Conservation (phyloP, 2,329 filamentous ascomycete genomes). For the Trichophyton mentagrophytes region DNA sequence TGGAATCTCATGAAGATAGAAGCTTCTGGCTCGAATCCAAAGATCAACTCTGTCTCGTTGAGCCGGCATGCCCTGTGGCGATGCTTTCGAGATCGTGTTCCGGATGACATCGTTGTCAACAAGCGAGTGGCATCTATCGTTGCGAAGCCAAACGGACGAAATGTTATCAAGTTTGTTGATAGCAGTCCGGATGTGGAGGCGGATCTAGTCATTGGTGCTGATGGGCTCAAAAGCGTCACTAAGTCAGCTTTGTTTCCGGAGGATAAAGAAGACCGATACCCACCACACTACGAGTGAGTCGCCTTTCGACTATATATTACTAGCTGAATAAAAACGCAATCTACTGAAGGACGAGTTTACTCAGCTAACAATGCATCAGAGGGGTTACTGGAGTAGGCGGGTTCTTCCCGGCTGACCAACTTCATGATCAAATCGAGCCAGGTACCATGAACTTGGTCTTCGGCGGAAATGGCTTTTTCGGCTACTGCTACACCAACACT, state of each 20-base stretch:
- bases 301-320: not conserved
- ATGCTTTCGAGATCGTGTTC: slow-evolving; percentile 25
- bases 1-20: slow-evolving; percentile 21
- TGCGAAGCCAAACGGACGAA: slow-evolving; percentile 16
- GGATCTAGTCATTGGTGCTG: slow-evolving; percentile 34
- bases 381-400: slow-evolving; percentile 37
- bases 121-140: slow-evolving; percentile 23
- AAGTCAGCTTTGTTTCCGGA: slow-evolving; percentile 28
- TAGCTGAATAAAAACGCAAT: not conserved
- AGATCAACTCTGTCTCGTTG: slow-evolving; percentile 24
- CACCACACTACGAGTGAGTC: slow-evolving; percentile 31
- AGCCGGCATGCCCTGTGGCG: slow-evolving; percentile 31
- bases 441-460: slow-evolving; percentile 34
- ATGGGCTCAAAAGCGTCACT: slow-evolving; percentile 29
- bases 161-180: slow-evolving; percentile 25
- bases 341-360: not conserved
- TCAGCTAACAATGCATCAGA: slow-evolving; percentile 14
- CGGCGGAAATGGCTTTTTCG: slow-evolving; percentile 40
- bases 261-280: slow-evolving; percentile 22
- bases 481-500: slow-evolving; percentile 31
- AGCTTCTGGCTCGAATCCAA: slow-evolving; percentile 7
- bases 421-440: slow-evolving; percentile 22
- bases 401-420: slow-evolving; percentile 25
- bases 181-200: slow-evolving; percentile 22
- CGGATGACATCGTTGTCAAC: slow-evolving; percentile 23